A percentile compares a stretch with the other conserved stretches of the same genome.
Conservation (phyloP, 768 basidiomycete species). For the Mycena vitilis region DNA sequence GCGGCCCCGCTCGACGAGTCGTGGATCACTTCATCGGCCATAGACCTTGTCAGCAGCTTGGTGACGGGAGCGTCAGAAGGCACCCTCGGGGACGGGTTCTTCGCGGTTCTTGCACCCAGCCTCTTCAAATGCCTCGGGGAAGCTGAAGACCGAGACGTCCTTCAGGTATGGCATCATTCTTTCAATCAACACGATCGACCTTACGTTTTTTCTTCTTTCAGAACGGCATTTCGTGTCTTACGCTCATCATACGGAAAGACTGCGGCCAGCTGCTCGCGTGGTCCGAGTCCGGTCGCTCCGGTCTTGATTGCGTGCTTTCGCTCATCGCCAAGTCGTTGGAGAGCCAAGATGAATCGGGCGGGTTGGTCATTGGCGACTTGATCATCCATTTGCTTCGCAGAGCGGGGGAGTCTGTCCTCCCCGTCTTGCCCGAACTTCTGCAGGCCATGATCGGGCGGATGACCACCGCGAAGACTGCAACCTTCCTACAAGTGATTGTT, state of each 20-base stretch:
- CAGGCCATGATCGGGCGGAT: conserved; percentile 87
- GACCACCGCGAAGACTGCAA: conserved; percentile 87
- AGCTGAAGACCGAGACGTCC: conserved; percentile 88
- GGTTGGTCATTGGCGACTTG: conserved; percentile 92
- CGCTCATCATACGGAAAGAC: conserved; percentile 88
- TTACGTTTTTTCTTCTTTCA: conserved; percentile 42
- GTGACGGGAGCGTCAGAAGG: conserved; percentile 71
- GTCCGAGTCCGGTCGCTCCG: conserved; percentile 76
- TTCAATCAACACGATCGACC: neutral
- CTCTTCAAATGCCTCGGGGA: conserved; percentile 76
- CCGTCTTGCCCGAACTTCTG: conserved; percentile 89
- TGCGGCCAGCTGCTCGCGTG: conserved; percentile 83
- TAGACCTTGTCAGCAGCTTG: conserved; percentile 84
- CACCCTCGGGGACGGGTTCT: conserved; percentile 85
- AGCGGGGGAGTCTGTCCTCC: conserved; percentile 82
- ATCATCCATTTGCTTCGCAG: conserved; percentile 92
- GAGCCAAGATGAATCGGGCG: conserved; percentile 89
- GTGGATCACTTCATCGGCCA: conserved; percentile 82
- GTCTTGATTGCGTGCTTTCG: conserved; percentile 79
- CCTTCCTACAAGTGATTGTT: conserved; percentile 82
- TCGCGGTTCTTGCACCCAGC: conserved; percentile 76
- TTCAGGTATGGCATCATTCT: conserved; percentile 66
- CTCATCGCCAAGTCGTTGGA: conserved; percentile 84
- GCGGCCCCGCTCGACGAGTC: conserved; percentile 70
- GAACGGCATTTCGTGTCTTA: conserved; percentile 88